Evolutionary conservation across 129 eudicot genomes (phyloP).

Genomic region (Lactuca sativa): DNA sequence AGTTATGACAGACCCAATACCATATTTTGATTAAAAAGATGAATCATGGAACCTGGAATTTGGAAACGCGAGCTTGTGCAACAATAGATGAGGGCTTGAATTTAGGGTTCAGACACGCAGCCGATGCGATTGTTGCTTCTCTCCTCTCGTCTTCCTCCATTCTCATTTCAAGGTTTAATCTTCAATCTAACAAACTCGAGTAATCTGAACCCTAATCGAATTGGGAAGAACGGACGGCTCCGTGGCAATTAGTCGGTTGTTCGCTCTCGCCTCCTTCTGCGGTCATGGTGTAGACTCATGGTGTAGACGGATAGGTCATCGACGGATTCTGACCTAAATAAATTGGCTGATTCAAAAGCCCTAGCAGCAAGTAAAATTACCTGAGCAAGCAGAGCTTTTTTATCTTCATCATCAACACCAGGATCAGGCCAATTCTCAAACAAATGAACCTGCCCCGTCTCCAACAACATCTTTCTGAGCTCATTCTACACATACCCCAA

Average conservation of each 20-base stretch:
- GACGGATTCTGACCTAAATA: neutral
- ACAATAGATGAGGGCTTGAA: slow-evolving; percentile 32
- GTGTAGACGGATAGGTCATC: neutral
- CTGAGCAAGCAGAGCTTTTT: slow-evolving; percentile 70
- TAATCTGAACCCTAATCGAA: too few relatives aligned
- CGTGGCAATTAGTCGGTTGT: too few relatives aligned
- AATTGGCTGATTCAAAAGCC: neutral
- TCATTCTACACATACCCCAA: slow-evolving; percentile 45
- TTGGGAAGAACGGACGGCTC: too few relatives aligned
- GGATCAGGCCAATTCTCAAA: slow-evolving; percentile 86
- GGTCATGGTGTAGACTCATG: too few relatives aligned
- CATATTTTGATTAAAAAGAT: neutral
- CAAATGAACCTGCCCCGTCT: slow-evolving; percentile 73
- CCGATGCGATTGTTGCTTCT: slow-evolving; percentile 55
- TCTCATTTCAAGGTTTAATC: too few relatives aligned
- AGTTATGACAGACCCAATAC: neutral
- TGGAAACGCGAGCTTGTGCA: slow-evolving; percentile 47
- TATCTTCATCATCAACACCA: slow-evolving; percentile 76
- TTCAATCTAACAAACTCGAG: too few relatives aligned
- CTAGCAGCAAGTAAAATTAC: slow-evolving; percentile 28
- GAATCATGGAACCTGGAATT: slow-evolving; percentile 46
- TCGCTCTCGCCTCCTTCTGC: too few relatives aligned
- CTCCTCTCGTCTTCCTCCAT: slow-evolving; percentile 44
- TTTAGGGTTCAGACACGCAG: slow-evolving; percentile 40
- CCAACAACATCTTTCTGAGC: slow-evolving; percentile 69